Evolutionary conservation across 306 rosid genomes (phyloP), one percentile per base, ranked within the genome.

Genomic region (Dalbergia oliveri): DNA sequence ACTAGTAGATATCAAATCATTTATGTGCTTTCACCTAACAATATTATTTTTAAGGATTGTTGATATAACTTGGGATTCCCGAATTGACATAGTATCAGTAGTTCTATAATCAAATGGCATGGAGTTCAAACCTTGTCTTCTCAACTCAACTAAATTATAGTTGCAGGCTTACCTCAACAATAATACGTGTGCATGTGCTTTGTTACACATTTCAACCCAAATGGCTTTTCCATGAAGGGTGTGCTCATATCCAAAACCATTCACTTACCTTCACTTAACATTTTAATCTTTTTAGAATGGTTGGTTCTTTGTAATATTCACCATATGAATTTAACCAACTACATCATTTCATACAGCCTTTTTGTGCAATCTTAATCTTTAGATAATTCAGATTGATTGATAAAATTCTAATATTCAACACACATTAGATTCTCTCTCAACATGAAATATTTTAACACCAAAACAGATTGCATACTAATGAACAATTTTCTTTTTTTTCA

Each of bases 1-100:
- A 43, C 51, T 68, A 57, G 68, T 66, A 57, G 50, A 68, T 31
- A 43, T 78, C 21, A 67, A 31, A 78, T 31, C 10, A 67, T 56
- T 67, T 58, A 57, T 68, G 69, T 26, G 57, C 43, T 9, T 66
- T 18, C 34, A 19, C 63, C 13, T 57, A 7, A 18, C 8, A 8
- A 18, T 51, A 23, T 51, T 9, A 53, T 18, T 66, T 34, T 64
- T 49, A 12, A 65, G 11, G 63, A 63, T 15, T 61, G 4, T 10
- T 45, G 9, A 45, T 44, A 60, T 23, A 47, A 26, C 37, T 26
- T 53, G 23, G 62, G 31, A 14, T 26, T 26, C 9, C 10, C 51
- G 39, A 59, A 23, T 59, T 23, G 37, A 59, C 23, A 21, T 11
- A 15, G 37, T 59, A 59, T 10, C 15, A 11, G 9, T 8, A 19